Evolutionary conservation across 352 stramenopile species (phyloP).

Genomic region (Phytophthora ramorum): DNA sequence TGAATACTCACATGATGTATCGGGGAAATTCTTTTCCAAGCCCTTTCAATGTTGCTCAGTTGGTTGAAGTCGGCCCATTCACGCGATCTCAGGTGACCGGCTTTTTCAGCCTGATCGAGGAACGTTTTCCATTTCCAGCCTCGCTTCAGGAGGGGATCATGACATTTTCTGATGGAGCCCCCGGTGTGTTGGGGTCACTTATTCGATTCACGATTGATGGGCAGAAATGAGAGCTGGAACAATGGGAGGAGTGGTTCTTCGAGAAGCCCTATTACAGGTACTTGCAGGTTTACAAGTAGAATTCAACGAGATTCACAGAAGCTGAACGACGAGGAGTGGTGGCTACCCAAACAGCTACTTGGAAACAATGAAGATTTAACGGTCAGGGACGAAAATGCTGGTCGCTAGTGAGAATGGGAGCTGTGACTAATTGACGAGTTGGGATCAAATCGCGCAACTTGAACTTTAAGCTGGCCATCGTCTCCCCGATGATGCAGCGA

Average conservation of each 20-base stretch:
- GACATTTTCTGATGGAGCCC: background rate
- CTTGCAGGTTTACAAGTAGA: background rate
- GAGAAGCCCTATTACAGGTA: background rate
- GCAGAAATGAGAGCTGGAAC: background rate
- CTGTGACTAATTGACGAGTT: background rate
- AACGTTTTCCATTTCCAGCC: background rate
- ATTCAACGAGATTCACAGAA: background rate
- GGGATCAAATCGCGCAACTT: background rate
- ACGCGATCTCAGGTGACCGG: background rate
- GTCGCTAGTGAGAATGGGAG: conserved; percentile 7
- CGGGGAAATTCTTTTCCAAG: background rate
- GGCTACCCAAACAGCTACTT: conserved; percentile 2
- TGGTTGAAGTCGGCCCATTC: background rate
- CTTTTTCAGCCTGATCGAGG: background rate
- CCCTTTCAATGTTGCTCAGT: conserved; percentile 9
- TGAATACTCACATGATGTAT: background rate
- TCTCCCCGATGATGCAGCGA: conserved; percentile 7
- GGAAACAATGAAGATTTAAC: conserved; percentile 1
- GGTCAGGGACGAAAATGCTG: background rate
- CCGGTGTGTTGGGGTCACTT: background rate
- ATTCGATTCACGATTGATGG: conserved; percentile 7
- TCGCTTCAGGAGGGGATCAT: background rate
- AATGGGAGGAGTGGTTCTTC: conserved; percentile 7
- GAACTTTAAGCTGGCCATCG: background rate
- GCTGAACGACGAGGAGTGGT: conserved; percentile 4